Conservation (phyloP, 2,329 filamentous ascomycete species). For the Penicillium sp. region DNA sequence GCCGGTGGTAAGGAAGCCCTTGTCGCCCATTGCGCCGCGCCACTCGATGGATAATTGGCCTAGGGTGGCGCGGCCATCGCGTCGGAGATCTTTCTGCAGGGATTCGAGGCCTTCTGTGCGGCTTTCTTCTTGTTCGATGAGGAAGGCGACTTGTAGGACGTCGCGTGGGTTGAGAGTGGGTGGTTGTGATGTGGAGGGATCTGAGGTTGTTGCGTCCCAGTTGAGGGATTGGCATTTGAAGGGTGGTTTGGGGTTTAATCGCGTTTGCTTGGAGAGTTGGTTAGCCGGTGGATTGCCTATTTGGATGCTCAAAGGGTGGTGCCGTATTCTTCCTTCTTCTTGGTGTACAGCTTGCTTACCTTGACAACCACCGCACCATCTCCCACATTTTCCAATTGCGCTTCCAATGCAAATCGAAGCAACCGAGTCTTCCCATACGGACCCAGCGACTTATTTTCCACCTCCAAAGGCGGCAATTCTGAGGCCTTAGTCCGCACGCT, state of each 20-base stretch:
- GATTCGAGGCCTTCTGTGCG: slow-evolving; percentile 55
- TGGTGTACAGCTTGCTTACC: slow-evolving; percentile 39
- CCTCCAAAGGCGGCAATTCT: slow-evolving; percentile 54
- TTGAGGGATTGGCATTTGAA: slow-evolving; percentile 58
- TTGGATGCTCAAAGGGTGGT: no score
- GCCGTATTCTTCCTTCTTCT: not conserved
- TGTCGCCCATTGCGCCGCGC: slow-evolving; percentile 86
- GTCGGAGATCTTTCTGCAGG: slow-evolving; percentile 50
- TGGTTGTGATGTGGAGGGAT: slow-evolving; percentile 33
- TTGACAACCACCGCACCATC: slow-evolving; percentile 81
- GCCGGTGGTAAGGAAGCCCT: slow-evolving; percentile 83
- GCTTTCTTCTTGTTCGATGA: slow-evolving; percentile 58
- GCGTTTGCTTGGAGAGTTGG: slow-evolving; percentile 42
- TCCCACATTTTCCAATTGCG: slow-evolving; percentile 92
- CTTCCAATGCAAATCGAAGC: slow-evolving; percentile 75
- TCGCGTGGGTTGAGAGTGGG: slow-evolving; percentile 63
- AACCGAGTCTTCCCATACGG: slow-evolving; percentile 47
- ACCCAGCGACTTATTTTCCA: slow-evolving; percentile 48
- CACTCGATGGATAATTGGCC: slow-evolving; percentile 85
- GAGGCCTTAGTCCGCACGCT: slow-evolving; percentile 90
- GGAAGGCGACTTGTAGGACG: slow-evolving; percentile 65
- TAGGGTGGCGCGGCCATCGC: slow-evolving; percentile 62
- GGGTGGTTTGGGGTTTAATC: slow-evolving; percentile 53
- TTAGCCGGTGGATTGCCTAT: not conserved
- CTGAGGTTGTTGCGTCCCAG: slow-evolving; percentile 51